phyloP scores from a whole-genome alignment of 2,329 filamentous ascomycete species.

The Elsinoe batatas region DNA sequence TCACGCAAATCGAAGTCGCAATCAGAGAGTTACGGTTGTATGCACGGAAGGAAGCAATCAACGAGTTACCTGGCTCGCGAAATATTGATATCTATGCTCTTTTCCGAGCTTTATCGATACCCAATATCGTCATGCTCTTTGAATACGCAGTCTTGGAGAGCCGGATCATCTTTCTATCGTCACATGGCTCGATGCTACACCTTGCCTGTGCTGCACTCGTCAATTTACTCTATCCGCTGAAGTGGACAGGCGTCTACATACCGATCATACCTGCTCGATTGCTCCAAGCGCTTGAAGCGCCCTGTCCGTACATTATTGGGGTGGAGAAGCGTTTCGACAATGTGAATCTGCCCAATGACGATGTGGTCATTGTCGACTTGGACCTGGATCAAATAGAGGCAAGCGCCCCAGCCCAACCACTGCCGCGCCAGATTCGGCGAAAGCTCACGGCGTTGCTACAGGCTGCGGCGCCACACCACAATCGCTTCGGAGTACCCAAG shows the following conservation, averaged over 20 bases:
- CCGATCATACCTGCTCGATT: conserved; percentile 80
- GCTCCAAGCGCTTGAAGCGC: conserved; percentile 82
- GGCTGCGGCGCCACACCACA: conserved; percentile 79
- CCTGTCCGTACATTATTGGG: conserved; percentile 93
- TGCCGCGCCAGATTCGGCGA: conserved; percentile 80
- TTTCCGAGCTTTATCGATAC: conserved; percentile 79
- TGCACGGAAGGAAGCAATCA: conserved; percentile 81
- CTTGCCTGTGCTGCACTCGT: conserved; percentile 80
- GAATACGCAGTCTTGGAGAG: conserved; percentile 91
- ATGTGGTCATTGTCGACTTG: conserved; percentile 89
- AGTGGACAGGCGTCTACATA: conserved; percentile 92
- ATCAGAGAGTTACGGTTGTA: conserved; percentile 85
- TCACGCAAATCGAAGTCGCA: conserved; percentile 88
- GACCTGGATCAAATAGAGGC: conserved; percentile 86
- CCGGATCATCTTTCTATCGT: conserved; percentile 90
- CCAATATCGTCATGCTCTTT: conserved; percentile 85
- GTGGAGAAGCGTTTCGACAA: conserved; percentile 86
- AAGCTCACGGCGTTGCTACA: conserved; percentile 86
- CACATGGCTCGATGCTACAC: conserved; percentile 92
- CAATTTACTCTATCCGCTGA: conserved; percentile 77
- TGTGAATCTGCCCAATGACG: conserved; percentile 80
- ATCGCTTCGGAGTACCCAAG: conserved; percentile 73
- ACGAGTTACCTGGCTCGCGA: conserved; percentile 85
- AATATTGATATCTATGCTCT: conserved; percentile 89
- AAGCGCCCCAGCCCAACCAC: conserved; percentile 61